Percentiles rank a stretch among this genome's conserved stretches.
These are phyloP conservation scores for Nicotiana knightiana DNA, from an alignment of 257 asterid species.

Conservation along the genomic window DNA sequence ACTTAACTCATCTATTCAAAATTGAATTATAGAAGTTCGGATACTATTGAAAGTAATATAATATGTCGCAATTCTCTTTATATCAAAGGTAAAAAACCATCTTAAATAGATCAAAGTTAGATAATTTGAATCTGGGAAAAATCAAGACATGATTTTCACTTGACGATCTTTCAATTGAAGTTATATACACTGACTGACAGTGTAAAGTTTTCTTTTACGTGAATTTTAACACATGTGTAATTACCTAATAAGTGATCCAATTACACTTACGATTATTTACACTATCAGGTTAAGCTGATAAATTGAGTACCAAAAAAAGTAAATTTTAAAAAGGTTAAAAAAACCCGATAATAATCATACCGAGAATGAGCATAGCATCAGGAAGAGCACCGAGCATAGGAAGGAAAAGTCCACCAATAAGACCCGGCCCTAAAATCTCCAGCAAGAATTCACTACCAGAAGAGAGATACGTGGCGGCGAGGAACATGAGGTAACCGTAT, in stretches of 20 bases:
- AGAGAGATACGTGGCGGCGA: slow-evolving; percentile 77
- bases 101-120: neutral
- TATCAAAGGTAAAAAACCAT: neutral
- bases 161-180: too few species aligned
- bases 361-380: slow-evolving; percentile 86
- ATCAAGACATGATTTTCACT: too few species aligned
- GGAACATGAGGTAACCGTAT: slow-evolving; percentile 80
- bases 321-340: neutral
- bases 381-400: slow-evolving; percentile 96
- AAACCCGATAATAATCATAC: slow-evolving; percentile 18
- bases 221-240: too few species aligned
- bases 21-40: neutral
- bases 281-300: neutral
- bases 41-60: neutral
- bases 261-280: too few species aligned
- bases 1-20: neutral
- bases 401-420: slow-evolving; percentile 77
- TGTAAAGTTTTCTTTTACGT: too few species aligned
- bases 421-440: slow-evolving; percentile 83
- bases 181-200: too few species aligned
- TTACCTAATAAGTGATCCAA: too few species aligned
- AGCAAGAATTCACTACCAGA: slow-evolving; percentile 88
- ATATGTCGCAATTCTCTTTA: neutral
- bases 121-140: neutral
- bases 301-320: neutral